Percentiles rank a stretch among this genome's conserved stretches.
Conservation (phyloP, 2,329 filamentous ascomycete genomes). For the Ceratocystis lukuohia region DNA sequence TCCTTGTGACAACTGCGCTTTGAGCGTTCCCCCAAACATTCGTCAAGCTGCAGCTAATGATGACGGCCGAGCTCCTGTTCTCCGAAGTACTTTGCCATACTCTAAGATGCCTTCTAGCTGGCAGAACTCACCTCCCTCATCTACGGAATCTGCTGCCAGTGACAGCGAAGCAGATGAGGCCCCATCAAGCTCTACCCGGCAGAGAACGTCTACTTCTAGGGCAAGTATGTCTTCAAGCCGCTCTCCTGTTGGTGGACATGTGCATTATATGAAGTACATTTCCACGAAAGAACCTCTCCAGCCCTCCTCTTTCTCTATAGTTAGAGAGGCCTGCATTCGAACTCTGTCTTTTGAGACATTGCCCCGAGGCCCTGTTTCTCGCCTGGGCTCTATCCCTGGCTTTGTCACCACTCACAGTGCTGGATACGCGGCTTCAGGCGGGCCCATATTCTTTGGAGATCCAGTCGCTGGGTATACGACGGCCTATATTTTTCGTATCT, state of each 20-base stretch:
- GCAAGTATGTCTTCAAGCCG: constrained; percentile 41
- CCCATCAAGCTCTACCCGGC: constrained; percentile 27
- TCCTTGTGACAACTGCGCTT: constrained; percentile 55
- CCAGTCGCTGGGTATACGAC: constrained; percentile 53
- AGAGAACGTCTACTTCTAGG: constrained; percentile 32
- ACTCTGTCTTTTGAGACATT: constrained; percentile 55
- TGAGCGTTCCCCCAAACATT: constrained; percentile 43
- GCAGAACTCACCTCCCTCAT: constrained; percentile 35
- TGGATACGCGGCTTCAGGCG: constrained; percentile 44
- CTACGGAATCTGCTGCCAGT: constrained; percentile 36
- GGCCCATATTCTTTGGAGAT: constrained; percentile 57
- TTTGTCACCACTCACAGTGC: constrained; percentile 43
- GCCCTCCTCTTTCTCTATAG: constrained; percentile 50
- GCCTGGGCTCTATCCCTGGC: constrained; percentile 29
- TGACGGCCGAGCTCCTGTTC: constrained; percentile 39
- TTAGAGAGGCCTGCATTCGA: constrained; percentile 52
- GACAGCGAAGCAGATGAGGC: constrained; percentile 41
- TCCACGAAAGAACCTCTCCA: constrained; percentile 52
- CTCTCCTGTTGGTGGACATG: constrained; percentile 34
- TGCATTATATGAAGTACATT: constrained; percentile 54
- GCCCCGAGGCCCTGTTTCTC: constrained; percentile 36
- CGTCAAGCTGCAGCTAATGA: constrained; percentile 27
- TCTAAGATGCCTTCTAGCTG: constrained; percentile 41
- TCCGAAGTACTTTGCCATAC: constrained; percentile 47
- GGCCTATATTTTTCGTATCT: constrained; percentile 56